Evolutionary conservation across 2,329 filamentous ascomycete species (phyloP).

Genomic region (Aspergillus eucalypticola): DNA sequence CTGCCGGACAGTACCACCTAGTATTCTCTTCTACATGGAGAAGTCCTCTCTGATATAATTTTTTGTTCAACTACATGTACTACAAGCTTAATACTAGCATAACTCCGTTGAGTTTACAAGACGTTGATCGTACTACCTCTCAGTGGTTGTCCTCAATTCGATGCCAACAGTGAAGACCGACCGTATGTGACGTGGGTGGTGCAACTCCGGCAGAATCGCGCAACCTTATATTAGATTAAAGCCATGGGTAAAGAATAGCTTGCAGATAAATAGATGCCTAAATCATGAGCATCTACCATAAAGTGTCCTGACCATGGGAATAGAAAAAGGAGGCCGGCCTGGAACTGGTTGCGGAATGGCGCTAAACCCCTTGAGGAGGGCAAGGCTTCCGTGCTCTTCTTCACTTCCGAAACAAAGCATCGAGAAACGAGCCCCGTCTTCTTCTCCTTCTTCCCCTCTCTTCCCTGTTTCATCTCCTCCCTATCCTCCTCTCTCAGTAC

Average conservation of each 20-base stretch:
- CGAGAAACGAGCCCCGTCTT: neutral
- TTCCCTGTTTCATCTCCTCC: neutral
- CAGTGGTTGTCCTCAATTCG: too few species aligned
- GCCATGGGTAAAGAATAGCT: neutral
- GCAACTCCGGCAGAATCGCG: too few species aligned
- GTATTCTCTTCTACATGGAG: too few species aligned
- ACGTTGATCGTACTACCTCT: too few species aligned
- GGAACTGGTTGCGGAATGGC: slow-evolving; percentile 1
- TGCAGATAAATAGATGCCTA: neutral
- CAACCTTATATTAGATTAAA: too few species aligned
- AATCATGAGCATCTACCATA: neutral
- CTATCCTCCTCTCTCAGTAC: neutral
- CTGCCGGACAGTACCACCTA: too few species aligned
- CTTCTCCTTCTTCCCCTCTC: neutral
- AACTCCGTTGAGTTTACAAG: too few species aligned
- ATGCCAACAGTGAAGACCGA: too few species aligned
- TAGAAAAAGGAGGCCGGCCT: neutral
- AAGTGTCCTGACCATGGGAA: neutral
- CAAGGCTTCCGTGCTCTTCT: neutral
- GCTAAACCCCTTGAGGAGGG: neutral
- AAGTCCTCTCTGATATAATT: too few species aligned
- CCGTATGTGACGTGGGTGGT: too few species aligned
- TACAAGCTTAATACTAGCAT: too few species aligned
- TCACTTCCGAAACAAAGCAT: neutral
- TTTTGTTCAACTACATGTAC: too few species aligned